Conservation (phyloP, 2,329 filamentous ascomycete species). For the Falciphora oryzae region DNA sequence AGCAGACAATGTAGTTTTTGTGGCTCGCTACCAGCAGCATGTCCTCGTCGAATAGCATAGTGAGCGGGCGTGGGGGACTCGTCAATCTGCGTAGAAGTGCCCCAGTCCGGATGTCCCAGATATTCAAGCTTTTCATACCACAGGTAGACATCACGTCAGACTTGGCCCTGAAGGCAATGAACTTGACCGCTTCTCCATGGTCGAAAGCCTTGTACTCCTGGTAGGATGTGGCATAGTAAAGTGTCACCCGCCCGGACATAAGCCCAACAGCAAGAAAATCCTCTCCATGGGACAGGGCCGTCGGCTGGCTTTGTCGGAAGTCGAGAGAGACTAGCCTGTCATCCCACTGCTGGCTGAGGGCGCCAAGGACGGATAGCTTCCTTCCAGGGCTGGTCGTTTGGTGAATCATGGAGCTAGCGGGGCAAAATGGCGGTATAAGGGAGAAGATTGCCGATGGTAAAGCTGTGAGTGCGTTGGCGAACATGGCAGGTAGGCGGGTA, state of each 20-base stretch:
- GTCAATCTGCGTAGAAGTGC: conserved; percentile 21
- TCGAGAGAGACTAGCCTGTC: conserved; percentile 25
- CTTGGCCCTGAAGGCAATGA: conserved; percentile 25
- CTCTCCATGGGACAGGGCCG: conserved; percentile 21
- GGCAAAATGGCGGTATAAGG: conserved; percentile 27
- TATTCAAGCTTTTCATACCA: conserved; percentile 21
- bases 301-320: conserved; percentile 20
- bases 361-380: conserved; percentile 20
- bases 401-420: conserved; percentile 21
- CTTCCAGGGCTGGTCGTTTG: conserved; percentile 12
- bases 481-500: conserved; percentile 24
- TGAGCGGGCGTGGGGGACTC: conserved; percentile 18
- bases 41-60: conserved; percentile 22
- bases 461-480: conserved; percentile 21
- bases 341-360: conserved; percentile 23
- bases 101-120: conserved; percentile 27
- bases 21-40: conserved; percentile 22
- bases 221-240: conserved; percentile 22
- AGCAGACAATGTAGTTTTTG: conserved; percentile 22
- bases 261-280: conserved; percentile 24
- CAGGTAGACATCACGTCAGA: conserved; percentile 25
- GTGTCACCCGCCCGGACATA: conserved; percentile 16
- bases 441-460: conserved; percentile 27
- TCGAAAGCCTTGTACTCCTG: conserved; percentile 22
- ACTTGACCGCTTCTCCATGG: conserved; percentile 25